Evolutionary conservation across 805 yeast species (phyloP).

Genomic region (Pichia nanzhaoensis): DNA sequence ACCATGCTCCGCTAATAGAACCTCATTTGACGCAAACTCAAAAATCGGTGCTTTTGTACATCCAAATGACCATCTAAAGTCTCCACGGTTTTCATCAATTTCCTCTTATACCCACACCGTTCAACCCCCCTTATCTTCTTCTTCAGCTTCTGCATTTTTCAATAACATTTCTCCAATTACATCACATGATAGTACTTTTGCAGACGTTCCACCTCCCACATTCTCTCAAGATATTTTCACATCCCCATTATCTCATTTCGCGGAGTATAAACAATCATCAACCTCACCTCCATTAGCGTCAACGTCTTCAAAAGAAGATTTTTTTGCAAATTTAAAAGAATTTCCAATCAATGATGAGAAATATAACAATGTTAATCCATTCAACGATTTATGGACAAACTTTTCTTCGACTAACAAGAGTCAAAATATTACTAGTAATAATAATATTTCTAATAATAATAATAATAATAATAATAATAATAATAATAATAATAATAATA

Average conservation of each 20-base stretch:
- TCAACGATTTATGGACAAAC: not conserved
- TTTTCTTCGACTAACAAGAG: not conserved
- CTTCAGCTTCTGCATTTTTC: not conserved
- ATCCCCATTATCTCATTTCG: not conserved
- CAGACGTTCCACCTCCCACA: not conserved
- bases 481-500: not conserved
- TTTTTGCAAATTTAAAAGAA: constrained; percentile 5
- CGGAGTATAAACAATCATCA: not conserved
- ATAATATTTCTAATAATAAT: no score
- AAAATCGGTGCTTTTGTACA: constrained; percentile 5
- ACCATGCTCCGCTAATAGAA: constrained; percentile 1
- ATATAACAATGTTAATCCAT: not conserved
- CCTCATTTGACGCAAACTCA: constrained; percentile 5
- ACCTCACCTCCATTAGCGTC: not conserved
- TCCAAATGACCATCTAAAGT: constrained; percentile 1
- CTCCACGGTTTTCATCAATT: not conserved
- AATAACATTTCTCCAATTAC: not conserved
- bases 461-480: no score
- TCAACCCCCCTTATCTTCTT: not conserved
- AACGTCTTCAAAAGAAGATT: not conserved
- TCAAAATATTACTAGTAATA: not conserved
- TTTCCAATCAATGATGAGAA: not conserved
- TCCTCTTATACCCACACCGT: not conserved
- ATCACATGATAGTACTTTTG: not conserved
- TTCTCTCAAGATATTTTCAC: constrained; percentile 1